Evolutionary conservation across 371 early-diverging fungal species (phyloP).

Genomic region (Mucor lusitanicus): DNA sequence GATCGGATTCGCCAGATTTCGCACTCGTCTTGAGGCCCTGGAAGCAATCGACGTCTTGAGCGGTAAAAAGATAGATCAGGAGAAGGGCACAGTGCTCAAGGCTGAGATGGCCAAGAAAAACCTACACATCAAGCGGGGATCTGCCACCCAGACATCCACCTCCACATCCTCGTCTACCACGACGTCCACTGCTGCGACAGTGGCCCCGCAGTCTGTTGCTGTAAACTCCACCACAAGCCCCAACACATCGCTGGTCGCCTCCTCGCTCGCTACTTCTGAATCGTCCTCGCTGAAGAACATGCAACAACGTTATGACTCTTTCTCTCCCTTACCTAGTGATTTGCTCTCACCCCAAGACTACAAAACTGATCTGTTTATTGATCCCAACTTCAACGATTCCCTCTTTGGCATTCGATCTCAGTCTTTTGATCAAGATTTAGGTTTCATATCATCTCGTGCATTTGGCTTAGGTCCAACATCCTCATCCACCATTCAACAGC

Average conservation of each 20-base stretch:
- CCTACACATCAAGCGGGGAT: conserved; percentile 70
- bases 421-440: conserved; percentile 38
- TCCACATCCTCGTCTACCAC: conserved; percentile 11
- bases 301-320: conserved; percentile 25
- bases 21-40: conserved; percentile 81
- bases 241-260: not conserved
- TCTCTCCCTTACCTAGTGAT: conserved; percentile 56
- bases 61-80: conserved; percentile 87
- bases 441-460: conserved; percentile 28
- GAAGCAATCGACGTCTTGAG: conserved; percentile 86
- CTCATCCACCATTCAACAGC: not conserved
- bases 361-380: conserved; percentile 44
- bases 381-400: conserved; percentile 32
- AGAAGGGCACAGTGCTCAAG: conserved; percentile 82
- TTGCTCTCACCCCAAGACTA: conserved; percentile 56
- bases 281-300: conserved; percentile 4
- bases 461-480: conserved; percentile 20
- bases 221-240: not conserved
- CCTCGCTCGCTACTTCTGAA: not conserved
- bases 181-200: conserved; percentile 16
- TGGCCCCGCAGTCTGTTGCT: conserved; percentile 14
- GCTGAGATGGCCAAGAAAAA: conserved; percentile 98
- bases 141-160: conserved; percentile 18
- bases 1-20: conserved; percentile 96
- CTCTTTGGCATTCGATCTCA: conserved; percentile 39